Evolutionary conservation across 1,284 basidiomycete genomes (phyloP).

Genomic region (Dichomitus squalens): DNA sequence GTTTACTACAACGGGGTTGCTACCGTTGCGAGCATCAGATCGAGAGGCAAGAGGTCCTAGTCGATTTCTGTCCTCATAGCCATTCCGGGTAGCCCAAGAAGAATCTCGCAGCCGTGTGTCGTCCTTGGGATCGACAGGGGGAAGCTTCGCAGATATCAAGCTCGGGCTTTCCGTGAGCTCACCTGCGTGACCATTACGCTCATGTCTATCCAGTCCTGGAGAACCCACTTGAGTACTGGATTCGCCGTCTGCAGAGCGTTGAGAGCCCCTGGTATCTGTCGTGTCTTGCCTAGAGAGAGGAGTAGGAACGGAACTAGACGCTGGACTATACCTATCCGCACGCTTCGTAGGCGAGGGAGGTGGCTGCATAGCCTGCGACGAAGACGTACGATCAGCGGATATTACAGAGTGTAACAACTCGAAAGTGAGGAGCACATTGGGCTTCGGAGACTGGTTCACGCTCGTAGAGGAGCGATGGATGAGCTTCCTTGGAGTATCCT

Average conservation of each 20-base stretch:
- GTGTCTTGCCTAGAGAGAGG: constrained; percentile 2
- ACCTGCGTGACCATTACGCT: constrained; percentile 16
- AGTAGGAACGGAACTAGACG: constrained; percentile 3
- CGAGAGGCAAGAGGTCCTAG: constrained; percentile 15
- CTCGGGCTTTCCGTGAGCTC: constrained; percentile 14
- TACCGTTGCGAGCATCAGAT: constrained; percentile 13
- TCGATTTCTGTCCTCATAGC: constrained; percentile 24
- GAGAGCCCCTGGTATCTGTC: not conserved
- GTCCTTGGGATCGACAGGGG: constrained; percentile 25
- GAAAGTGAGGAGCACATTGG: constrained; percentile 22
- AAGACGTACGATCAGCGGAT: not conserved
- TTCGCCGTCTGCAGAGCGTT: not conserved
- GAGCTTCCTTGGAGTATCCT: constrained; percentile 16
- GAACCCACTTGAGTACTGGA: constrained; percentile 9
- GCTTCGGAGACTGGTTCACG: constrained; percentile 23
- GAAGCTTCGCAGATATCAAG: constrained; percentile 19
- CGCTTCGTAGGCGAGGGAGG: constrained; percentile 1
- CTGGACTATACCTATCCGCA: constrained; percentile 11
- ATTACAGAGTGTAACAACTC: too few relatives aligned
- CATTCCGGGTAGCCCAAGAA: constrained; percentile 25
- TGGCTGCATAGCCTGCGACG: constrained; percentile 13
- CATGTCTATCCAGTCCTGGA: constrained; percentile 12
- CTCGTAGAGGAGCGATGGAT: constrained; percentile 11
- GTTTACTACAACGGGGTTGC: constrained; percentile 1
- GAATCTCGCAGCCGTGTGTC: constrained; percentile 20